Evolutionary conservation across 2,329 filamentous ascomycete species (phyloP).

Genomic region (Rhexocercosporidium sp.): DNA sequence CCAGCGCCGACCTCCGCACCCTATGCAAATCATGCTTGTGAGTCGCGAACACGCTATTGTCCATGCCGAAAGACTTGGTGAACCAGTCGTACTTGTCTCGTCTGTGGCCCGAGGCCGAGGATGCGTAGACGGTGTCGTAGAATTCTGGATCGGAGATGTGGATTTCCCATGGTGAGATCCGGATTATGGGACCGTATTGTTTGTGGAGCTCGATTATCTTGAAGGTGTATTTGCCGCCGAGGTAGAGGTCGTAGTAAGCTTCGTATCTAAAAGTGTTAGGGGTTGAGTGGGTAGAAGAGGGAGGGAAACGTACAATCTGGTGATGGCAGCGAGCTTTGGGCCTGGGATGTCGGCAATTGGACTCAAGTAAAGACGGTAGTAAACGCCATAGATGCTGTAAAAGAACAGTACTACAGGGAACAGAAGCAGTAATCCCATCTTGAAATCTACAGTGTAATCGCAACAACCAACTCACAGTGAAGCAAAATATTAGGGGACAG

Average conservation of each 20-base stretch:
- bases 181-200: constrained; percentile 46
- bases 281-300: background rate
- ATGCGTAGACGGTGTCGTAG: constrained; percentile 47
- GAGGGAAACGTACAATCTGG: constrained; percentile 27
- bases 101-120: constrained; percentile 7
- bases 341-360: constrained; percentile 43
- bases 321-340: constrained; percentile 42
- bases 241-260: constrained; percentile 49
- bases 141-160: constrained; percentile 47
- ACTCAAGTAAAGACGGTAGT: constrained; percentile 42
- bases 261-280: constrained; percentile 15
- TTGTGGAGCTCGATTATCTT: constrained; percentile 51
- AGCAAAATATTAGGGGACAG: too few species aligned
- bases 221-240: constrained; percentile 50
- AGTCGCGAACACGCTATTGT: constrained; percentile 17
- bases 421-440: constrained; percentile 11
- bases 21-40: constrained; percentile 26
- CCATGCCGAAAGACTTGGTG: constrained; percentile 2
- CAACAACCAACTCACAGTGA: too few species aligned
- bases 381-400: constrained; percentile 15
- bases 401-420: background rate
- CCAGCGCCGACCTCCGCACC: constrained; percentile 22
- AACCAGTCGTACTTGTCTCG: constrained; percentile 12
- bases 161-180: constrained; percentile 47
- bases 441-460: background rate